Percentiles rank a stretch among this genome's conserved stretches.
Conservation (phyloP, 768 basidiomycete genomes). For the Leucocoprinus leucothites region DNA sequence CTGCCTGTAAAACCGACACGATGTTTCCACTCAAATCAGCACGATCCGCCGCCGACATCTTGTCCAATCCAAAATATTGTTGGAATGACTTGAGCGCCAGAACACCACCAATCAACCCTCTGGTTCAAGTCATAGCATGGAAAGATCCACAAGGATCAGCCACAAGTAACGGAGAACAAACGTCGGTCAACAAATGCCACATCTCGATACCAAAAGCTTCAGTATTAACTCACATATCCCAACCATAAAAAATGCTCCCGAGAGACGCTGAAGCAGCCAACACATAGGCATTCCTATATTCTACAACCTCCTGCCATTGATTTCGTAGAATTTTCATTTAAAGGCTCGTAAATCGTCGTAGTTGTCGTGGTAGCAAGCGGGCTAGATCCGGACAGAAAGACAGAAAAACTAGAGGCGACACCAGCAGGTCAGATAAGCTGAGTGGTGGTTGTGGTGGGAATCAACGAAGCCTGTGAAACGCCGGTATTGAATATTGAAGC, state of each 20-base stretch:
- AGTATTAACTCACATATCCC: conserved; percentile 34
- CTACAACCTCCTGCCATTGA: conserved; percentile 21
- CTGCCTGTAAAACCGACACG: conserved; percentile 47
- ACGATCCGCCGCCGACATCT: conserved; percentile 29
- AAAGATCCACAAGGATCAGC: not conserved
- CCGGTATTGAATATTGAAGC: no score
- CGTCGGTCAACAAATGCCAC: no score
- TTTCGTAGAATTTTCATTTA: conserved; percentile 15
- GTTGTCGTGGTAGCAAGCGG: not conserved
- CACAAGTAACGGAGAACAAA: no score
- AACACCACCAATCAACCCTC: conserved; percentile 47
- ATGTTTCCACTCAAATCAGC: conserved; percentile 48
- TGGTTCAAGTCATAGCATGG: conserved; percentile 7
- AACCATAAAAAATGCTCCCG: conserved; percentile 48
- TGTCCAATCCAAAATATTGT: conserved; percentile 43
- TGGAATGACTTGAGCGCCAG: conserved; percentile 44
- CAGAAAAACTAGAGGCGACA: no score
- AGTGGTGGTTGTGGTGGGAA: no score
- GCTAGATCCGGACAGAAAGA: no score
- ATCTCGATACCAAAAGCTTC: no score
- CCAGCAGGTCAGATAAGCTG: no score
- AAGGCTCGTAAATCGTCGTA: not conserved
- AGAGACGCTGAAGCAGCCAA: conserved; percentile 42
- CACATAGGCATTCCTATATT: conserved; percentile 42
- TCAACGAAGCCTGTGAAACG: no score